phyloP scores from a whole-genome alignment of 352 stramenopile species.

The Blastocystis sp. region DNA sequence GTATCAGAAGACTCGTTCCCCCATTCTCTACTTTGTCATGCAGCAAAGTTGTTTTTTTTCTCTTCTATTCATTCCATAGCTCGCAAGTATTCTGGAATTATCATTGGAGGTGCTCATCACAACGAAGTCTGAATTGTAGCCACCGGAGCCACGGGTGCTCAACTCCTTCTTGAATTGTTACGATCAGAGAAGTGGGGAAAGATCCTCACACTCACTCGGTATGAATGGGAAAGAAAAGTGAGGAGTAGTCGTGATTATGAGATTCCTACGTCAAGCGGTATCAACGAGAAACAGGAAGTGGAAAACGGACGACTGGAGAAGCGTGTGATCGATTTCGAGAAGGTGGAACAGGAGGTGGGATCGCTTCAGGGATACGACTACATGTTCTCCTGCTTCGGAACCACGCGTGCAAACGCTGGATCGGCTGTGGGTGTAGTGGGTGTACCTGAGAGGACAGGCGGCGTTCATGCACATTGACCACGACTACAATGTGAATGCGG shows the following conservation, averaged over 20 bases:
- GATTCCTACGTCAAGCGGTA: not conserved
- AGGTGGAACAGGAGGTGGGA: not conserved
- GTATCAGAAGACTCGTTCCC: too few relatives aligned
- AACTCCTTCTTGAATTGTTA: not conserved
- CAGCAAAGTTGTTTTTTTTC: not conserved
- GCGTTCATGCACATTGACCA: slow-evolving; percentile 13
- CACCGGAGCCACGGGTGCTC: not conserved
- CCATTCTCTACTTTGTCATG: not conserved
- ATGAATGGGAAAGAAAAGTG: not conserved
- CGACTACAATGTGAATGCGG: not conserved
- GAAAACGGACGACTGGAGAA: not conserved
- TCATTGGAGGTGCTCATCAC: not conserved
- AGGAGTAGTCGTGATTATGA: slow-evolving; percentile 7
- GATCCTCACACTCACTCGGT: not conserved
- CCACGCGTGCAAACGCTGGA: not conserved
- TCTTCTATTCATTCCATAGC: not conserved
- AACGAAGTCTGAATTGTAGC: not conserved
- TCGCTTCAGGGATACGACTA: not conserved
- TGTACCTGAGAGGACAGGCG: not conserved
- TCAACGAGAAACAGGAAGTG: not conserved
- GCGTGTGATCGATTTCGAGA: not conserved
- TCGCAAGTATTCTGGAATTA: not conserved
- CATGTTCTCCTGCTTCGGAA: not conserved
- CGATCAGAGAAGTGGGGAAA: not conserved
- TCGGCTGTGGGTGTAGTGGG: not conserved